Conservation (phyloP, 2,329 filamentous ascomycete genomes). For the Phaeomoniella chlamydospora region DNA sequence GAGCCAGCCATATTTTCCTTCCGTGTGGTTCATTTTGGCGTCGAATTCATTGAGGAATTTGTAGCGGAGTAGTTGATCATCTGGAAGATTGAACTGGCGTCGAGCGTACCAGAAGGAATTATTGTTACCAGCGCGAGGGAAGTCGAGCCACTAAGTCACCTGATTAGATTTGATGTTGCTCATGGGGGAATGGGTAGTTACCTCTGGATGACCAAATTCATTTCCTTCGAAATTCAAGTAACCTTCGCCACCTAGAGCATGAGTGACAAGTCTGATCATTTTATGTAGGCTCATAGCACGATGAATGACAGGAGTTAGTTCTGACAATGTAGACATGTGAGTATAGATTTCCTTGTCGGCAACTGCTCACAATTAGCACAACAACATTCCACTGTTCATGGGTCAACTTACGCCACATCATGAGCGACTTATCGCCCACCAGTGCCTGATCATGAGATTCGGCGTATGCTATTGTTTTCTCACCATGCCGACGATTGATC, state of each 20-base stretch:
- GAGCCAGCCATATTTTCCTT: slow-evolving; percentile 86
- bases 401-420: slow-evolving; percentile 62
- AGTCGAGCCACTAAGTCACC: slow-evolving; percentile 72
- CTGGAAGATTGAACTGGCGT: slow-evolving; percentile 82
- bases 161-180: not conserved
- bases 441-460: slow-evolving; percentile 96
- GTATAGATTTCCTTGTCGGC: slow-evolving; percentile 97
- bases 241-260: slow-evolving; percentile 82
- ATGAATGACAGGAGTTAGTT: slow-evolving; percentile 78
- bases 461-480: slow-evolving; percentile 96
- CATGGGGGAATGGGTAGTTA: not conserved
- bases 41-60: slow-evolving; percentile 89
- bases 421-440: slow-evolving; percentile 88
- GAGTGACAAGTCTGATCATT: slow-evolving; percentile 89
- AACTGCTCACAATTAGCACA: slow-evolving; percentile 23
- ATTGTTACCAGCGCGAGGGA: slow-evolving; percentile 80
- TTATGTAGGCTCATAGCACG: slow-evolving; percentile 90
- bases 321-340: slow-evolving; percentile 78
- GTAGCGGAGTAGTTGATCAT: slow-evolving; percentile 76
- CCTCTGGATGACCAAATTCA: slow-evolving; percentile 90
- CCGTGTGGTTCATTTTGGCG: slow-evolving; percentile 72
- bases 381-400: not conserved
- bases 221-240: slow-evolving; percentile 99
- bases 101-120: slow-evolving; percentile 93
- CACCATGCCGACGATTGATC: slow-evolving; percentile 83